A percentile compares a stretch with the other conserved stretches of the same genome.
These are phyloP conservation scores for Suillus hirtellus DNA, from an alignment of 768 basidiomycete genomes.

Conservation along the genomic window DNA sequence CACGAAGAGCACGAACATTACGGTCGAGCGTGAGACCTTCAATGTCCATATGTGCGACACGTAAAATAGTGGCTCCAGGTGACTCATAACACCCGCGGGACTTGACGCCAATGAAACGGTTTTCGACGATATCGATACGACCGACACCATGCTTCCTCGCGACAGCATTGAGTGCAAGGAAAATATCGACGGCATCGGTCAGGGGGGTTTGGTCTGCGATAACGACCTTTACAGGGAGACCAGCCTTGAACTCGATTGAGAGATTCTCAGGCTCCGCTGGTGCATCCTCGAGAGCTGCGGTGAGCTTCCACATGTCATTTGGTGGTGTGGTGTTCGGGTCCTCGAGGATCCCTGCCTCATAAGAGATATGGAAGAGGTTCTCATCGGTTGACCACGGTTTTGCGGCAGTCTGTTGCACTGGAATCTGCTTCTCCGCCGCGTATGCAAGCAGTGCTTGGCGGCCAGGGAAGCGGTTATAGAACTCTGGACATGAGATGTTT, in stretches of 20 bases:
- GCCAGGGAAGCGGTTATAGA: constrained; percentile 31
- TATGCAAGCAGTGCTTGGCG: constrained; percentile 83
- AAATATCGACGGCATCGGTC: constrained; percentile 95
- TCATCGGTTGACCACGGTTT: constrained; percentile 99
- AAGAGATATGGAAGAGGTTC: constrained; percentile 99
- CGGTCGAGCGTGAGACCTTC: constrained; percentile 98
- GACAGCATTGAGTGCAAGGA: constrained; percentile 86
- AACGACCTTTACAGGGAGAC: constrained; percentile 87
- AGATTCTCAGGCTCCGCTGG: constrained; percentile 79
- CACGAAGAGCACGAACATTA: constrained; percentile 91
- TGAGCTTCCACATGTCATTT: constrained; percentile 98
- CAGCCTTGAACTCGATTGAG: constrained; percentile 80
- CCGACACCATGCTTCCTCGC: constrained; percentile 96
- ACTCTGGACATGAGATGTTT: constrained; percentile 49
- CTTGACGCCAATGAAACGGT: constrained; percentile 99
- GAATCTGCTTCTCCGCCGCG: constrained; percentile 74
- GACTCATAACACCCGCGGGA: constrained; percentile 99
- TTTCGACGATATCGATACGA: constrained; percentile 98
- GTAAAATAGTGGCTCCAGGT: constrained; percentile 94
- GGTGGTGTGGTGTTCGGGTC: constrained; percentile 95
- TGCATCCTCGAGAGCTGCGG: constrained; percentile 77
- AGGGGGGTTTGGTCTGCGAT: constrained; percentile 62
- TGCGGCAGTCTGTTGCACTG: constrained; percentile 87
- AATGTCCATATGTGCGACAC: constrained; percentile 92
- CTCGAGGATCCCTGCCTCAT: constrained; percentile 98